A percentile compares a stretch with the other conserved stretches of the same genome.
These are phyloP conservation scores for Kuraishia hungarica DNA, from an alignment of 805 yeast species.

Conservation along the genomic window DNA sequence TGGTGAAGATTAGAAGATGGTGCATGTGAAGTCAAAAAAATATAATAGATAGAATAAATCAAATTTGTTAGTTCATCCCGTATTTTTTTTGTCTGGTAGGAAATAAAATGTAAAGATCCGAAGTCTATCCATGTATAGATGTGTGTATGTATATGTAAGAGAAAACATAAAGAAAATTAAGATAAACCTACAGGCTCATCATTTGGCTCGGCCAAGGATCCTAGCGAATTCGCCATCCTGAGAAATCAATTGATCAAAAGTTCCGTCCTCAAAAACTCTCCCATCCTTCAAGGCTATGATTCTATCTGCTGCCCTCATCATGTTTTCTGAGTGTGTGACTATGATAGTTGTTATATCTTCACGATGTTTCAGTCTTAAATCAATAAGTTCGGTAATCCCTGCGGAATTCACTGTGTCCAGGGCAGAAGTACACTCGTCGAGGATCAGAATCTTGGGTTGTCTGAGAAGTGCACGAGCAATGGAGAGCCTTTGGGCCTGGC, in stretches of 20 bases:
- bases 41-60: neutral
- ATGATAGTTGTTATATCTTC: constrained; percentile 36
- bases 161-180: no score
- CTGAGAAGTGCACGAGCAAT: constrained; percentile 76
- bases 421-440: constrained; percentile 91
- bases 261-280: constrained; percentile 35
- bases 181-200: no score
- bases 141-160: no score
- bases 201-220: neutral
- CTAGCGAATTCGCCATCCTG: constrained; percentile 7
- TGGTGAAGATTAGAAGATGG: constrained; percentile 4
- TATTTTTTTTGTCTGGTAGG: no score
- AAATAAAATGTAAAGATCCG: no score
- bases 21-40: neutral
- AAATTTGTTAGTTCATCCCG: neutral
- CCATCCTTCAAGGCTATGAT: constrained; percentile 44
- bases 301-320: constrained; percentile 52
- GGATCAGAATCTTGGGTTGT: constrained; percentile 52
- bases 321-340: constrained; percentile 65
- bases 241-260: constrained; percentile 7
- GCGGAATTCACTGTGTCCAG: constrained; percentile 58
- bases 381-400: constrained; percentile 41
- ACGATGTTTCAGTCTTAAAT: constrained; percentile 19
- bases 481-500: constrained; percentile 81
- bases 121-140: no score